These are phyloP conservation scores for Scheffersomyces ergatensis DNA, from an alignment of 805 yeast species.

Conservation along the genomic window DNA sequence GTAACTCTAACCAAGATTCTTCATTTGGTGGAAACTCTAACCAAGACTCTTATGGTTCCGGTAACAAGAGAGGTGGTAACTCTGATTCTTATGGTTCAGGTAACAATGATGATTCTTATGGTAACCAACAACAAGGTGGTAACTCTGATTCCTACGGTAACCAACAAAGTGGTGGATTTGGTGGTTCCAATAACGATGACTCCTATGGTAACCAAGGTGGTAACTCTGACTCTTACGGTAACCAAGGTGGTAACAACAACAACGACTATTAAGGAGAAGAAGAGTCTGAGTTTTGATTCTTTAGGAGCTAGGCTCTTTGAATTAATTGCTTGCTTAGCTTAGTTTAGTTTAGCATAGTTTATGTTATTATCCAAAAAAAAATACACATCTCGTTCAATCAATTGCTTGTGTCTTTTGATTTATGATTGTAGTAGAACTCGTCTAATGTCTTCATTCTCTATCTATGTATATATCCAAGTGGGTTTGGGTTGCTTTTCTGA, in stretches of 20 bases:
- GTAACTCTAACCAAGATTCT: slow-evolving; percentile 5
- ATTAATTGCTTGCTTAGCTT: too few species aligned
- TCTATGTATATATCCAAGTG: too few species aligned
- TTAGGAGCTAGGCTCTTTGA: too few species aligned
- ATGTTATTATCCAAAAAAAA: too few species aligned
- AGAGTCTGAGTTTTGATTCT: too few species aligned
- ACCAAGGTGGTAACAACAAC: slow-evolving; percentile 3
- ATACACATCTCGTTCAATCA: too few species aligned
- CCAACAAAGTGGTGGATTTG: slow-evolving; percentile 9
- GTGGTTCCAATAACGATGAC: slow-evolving; percentile 9
- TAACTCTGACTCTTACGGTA: slow-evolving; percentile 15
- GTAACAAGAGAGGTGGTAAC: slow-evolving; percentile 5
- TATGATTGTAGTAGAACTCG: too few species aligned
- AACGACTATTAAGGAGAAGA: too few species aligned
- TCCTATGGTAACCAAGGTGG: slow-evolving; percentile 11
- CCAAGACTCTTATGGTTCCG: slow-evolving; percentile 14
- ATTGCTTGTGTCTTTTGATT: too few species aligned
- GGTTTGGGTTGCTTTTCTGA: too few species aligned
- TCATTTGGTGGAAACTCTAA: slow-evolving; percentile 10
- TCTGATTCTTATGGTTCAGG: slow-evolving; percentile 19
- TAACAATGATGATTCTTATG: slow-evolving; percentile 15
- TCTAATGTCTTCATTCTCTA: too few species aligned
- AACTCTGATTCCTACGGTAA: slow-evolving; percentile 10
- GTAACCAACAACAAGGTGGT: slow-evolving; percentile 9
- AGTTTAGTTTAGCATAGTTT: too few species aligned